These are phyloP conservation scores for Sporisorium graminicola DNA, from an alignment of 1,284 basidiomycete species.

Conservation along the genomic window DNA sequence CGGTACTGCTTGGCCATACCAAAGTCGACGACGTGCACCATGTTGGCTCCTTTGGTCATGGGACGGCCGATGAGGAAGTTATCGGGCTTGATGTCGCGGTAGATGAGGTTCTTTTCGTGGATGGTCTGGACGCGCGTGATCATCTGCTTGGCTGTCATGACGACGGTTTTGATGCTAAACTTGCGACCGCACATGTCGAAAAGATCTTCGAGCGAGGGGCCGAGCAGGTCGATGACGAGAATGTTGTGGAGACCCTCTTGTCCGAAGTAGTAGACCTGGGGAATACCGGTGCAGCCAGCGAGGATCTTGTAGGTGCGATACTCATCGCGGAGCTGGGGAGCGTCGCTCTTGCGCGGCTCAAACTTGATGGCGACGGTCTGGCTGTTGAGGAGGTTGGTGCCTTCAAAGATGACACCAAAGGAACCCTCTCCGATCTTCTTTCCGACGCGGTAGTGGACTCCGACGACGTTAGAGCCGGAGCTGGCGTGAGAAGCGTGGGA, in stretches of 20 bases:
- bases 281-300: constrained; percentile 91
- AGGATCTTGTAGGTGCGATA: constrained; percentile 97
- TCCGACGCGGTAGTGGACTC: constrained; percentile 84
- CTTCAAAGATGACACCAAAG: constrained; percentile 97
- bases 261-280: constrained; percentile 97
- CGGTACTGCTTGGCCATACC: constrained; percentile 99
- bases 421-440: constrained; percentile 78
- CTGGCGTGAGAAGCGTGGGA: constrained; percentile 62
- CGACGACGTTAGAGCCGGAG: constrained; percentile 69
- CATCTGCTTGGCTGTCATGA: constrained; percentile 97
- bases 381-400: constrained; percentile 92
- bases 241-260: constrained; percentile 98
- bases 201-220: constrained; percentile 90
- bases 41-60: constrained; percentile 85
- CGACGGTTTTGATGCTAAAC: constrained; percentile 93
- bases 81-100: constrained; percentile 97
- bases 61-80: constrained; percentile 94
- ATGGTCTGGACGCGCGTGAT: constrained; percentile 84
- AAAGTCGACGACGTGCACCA: constrained; percentile 90
- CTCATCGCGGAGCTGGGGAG: constrained; percentile 94
- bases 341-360: constrained; percentile 95
- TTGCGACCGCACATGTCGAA: constrained; percentile 97
- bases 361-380: constrained; percentile 98
- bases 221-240: constrained; percentile 93
- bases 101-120: constrained; percentile 96